Conservation (phyloP, 129 eudicot species). For the Sambucus nigra region DNA sequence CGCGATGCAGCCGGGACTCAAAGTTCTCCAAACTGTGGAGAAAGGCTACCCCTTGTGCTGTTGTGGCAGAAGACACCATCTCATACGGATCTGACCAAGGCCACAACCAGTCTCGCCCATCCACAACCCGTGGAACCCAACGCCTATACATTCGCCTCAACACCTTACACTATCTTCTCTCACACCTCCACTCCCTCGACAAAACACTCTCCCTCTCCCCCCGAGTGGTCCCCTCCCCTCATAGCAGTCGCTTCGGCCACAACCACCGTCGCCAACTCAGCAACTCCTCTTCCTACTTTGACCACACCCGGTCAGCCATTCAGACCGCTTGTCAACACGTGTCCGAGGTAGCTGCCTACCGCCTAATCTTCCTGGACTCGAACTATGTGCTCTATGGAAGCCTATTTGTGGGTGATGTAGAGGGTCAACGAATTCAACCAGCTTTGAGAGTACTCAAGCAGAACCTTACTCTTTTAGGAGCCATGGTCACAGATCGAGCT, state of each 20-base stretch:
- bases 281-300: slow-evolving; percentile 39
- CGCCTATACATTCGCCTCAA: slow-evolving; percentile 94
- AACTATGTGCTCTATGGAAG: slow-evolving; percentile 55
- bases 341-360: slow-evolving; percentile 81
- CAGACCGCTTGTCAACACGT: slow-evolving; percentile 54
- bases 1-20: slow-evolving; percentile 71
- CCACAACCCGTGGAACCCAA: slow-evolving; percentile 96
- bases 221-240: slow-evolving; percentile 26
- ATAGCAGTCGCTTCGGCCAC: slow-evolving; percentile 16
- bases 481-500: slow-evolving; percentile 57
- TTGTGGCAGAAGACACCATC: slow-evolving; percentile 24
- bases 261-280: slow-evolving; percentile 22
- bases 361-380: slow-evolving; percentile 78
- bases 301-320: slow-evolving; percentile 38
- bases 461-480: slow-evolving; percentile 65
- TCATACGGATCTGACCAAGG: slow-evolving; percentile 25
- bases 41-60: slow-evolving; percentile 58
- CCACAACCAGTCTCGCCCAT: slow-evolving; percentile 55
- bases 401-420: slow-evolving; percentile 47
- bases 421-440: slow-evolving; percentile 52
- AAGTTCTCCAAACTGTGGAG: slow-evolving; percentile 66
- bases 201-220: slow-evolving; percentile 43
- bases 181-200: slow-evolving; percentile 63
- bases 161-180: slow-evolving; percentile 64
- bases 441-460: slow-evolving; percentile 57